phyloP scores from a whole-genome alignment of 1,284 basidiomycete genomes.

The Boletus chippewaensis region DNA sequence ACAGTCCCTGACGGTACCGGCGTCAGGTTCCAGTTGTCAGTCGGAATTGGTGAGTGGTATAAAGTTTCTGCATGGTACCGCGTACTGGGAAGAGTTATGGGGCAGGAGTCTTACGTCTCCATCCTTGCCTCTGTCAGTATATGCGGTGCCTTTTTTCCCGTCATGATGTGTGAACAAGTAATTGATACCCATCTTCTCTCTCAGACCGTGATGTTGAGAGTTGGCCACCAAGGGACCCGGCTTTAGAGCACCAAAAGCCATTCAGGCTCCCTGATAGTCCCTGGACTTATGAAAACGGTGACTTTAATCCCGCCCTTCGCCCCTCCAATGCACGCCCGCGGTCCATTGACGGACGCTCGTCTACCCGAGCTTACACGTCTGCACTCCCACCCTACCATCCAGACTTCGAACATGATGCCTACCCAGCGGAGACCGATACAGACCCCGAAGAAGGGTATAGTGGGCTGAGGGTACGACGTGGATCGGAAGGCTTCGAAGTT shows the following conservation, averaged over 20 bases:
- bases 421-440: slow-evolving; percentile 35
- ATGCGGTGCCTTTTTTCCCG: neutral
- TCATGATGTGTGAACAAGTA: neutral
- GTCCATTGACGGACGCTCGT: slow-evolving; percentile 14
- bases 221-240: slow-evolving; percentile 60
- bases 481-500: slow-evolving; percentile 78
- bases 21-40: slow-evolving; percentile 66
- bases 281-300: slow-evolving; percentile 79
- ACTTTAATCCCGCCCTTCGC: slow-evolving; percentile 64
- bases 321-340: slow-evolving; percentile 48
- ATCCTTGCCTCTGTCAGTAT: slow-evolving; percentile 4
- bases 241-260: slow-evolving; percentile 33
- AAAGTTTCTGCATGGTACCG: slow-evolving; percentile 22
- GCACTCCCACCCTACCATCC: slow-evolving; percentile 69
- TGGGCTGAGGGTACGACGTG: slow-evolving; percentile 45
- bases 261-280: slow-evolving; percentile 55
- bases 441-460: slow-evolving; percentile 29
- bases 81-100: slow-evolving; percentile 13
- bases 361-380: slow-evolving; percentile 35
- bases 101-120: slow-evolving; percentile 7
- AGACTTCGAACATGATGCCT: slow-evolving; percentile 41
- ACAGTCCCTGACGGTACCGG: slow-evolving; percentile 63
- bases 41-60: slow-evolving; percentile 74
- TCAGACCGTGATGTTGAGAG: slow-evolving; percentile 16
- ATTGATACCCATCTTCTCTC: slow-evolving; percentile 5